Evolutionary conservation across 2,329 filamentous ascomycete species (phyloP), one percentile per base, ranked within the genome.

Genomic region (Pseudocercospora crystallina): DNA sequence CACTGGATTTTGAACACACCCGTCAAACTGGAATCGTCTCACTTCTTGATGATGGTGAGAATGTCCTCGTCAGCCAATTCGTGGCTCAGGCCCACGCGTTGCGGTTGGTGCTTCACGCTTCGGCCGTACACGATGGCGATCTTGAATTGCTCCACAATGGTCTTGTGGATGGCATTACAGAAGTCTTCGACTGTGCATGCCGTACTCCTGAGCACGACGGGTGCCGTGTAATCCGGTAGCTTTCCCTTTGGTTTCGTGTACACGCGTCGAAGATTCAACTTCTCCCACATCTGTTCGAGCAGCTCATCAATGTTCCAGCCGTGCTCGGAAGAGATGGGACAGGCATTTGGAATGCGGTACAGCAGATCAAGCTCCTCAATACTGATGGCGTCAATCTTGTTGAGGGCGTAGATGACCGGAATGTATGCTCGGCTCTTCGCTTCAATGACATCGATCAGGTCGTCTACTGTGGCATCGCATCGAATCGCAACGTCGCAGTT

Each of bases 231-330:
- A 73, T 99, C 94, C 12, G 94, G 94, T 72, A 90, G 80, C 71
- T 86, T 90, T 57, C 94, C 94, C 78, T 99, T 97, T 54, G 94
- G 94, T 76, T 99, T 99, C 51, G 94, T 99, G 76, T 99, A 99
- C 39, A 99, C 87, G 64, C 94, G 83, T 63, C 89, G 85, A 54
- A 99, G 80, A 66, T 87, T 89, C 63, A 99, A 81, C 73, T 95
- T 96, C 50, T 96, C 91, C 94, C 94, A 97, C 94, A 97, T 97
- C 70, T 87, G 84, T 75, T 97, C 94, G 77, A 99, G 81, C 59
- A 99, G 76, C 76, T 99, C 94, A 69, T 99, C 94, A 55, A 99
- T 75, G 72, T 99, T 99, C 94, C 94, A 99, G 49, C 94, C 94
- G 68, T 78, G 76, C 74, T 99, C 94, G 30, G 92, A 94, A 69